Evolutionary conservation across 2,329 filamentous ascomycete species (phyloP), one percentile per base, ranked within the genome.

Genomic region (Talaromyces sp.): DNA sequence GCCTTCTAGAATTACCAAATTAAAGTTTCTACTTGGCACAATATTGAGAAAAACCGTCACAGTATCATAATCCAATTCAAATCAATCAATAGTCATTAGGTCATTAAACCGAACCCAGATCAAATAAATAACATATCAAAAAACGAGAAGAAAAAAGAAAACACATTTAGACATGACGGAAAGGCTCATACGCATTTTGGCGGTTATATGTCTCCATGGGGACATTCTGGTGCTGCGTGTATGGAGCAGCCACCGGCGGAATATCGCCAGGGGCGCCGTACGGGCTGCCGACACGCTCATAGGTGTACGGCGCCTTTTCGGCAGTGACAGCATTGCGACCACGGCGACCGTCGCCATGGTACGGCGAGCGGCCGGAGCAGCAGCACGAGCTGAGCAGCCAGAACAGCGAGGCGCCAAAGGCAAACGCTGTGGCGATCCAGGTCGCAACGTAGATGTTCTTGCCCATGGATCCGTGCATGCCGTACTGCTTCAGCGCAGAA

Each of bases 351-450:
- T 79, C 78, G 59, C 72, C 73, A 64, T 73, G 78, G 70, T 78
- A 80, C 31, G 79, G 78, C 60, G 78, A 82, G 68, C 83, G 81
- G 54, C 91, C 91, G 68, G 85, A 87, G 83, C 93, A 96, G 86
- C 93, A 98, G 88, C 94, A 98, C 70, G 90, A 85, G 76, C 88
- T 91, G 75, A 96, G 86, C 72, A 93, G 80, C 94, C 95, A 98
- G 88, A 98, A 97, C 73, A 96, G 78, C 66, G 85, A 86, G 7
- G 89, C 89, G 50, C 76, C 90, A 36, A 95, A 73, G 64, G 89
- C 88, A 73, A 96, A 92, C 31, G 85, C 90, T 44, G 89, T 88
- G 51, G 88, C 88, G 63, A 98, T 81, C 91, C 93, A 97, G 69
- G 89, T 85, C 23, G 87, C 79, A 40, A 83, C 83, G 60, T 95